Evolutionary conservation across 2,329 filamentous ascomycete genomes (phyloP).

Genomic region (Tolypocladium ovalisporum): DNA sequence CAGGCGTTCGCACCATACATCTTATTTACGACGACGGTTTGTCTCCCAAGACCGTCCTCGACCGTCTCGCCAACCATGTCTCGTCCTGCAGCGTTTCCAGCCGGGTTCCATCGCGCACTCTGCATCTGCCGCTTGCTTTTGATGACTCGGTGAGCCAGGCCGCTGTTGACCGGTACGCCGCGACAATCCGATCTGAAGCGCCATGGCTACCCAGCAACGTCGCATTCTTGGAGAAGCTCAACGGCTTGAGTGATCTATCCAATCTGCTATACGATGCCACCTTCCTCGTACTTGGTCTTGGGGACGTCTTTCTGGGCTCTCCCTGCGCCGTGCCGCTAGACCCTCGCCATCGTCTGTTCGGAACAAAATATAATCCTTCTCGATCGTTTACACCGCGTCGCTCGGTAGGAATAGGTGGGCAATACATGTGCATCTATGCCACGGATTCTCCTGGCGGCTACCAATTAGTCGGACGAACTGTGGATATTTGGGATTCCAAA

Average conservation of each 20-base stretch:
- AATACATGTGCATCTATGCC: constrained; percentile 28
- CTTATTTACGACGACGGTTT: constrained; percentile 15
- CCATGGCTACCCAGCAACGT: constrained; percentile 53
- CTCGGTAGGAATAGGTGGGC: constrained; percentile 23
- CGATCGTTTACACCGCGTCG: constrained; percentile 23
- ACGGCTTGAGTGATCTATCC: constrained; percentile 18
- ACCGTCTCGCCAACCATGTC: constrained; percentile 11
- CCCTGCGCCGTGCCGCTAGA: constrained; percentile 24
- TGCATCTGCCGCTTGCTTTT: constrained; percentile 26
- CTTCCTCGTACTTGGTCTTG: constrained; percentile 25
- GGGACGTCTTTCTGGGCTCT: constrained; percentile 27
- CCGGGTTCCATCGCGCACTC: constrained; percentile 15
- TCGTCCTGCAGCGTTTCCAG: constrained; percentile 11
- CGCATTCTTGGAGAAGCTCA: constrained; percentile 33
- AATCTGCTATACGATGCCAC: constrained; percentile 17
- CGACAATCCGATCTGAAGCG: constrained; percentile 49
- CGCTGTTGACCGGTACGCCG: constrained; percentile 48
- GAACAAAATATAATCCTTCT: constrained; percentile 26
- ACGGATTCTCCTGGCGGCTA: constrained; percentile 26
- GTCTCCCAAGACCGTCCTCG: constrained; percentile 9
- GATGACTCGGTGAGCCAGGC: constrained; percentile 28
- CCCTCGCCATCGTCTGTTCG: constrained; percentile 21
- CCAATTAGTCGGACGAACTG: constrained; percentile 23
- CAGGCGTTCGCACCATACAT: constrained; percentile 23
- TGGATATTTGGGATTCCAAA: constrained; percentile 20